A percentile compares a stretch with the other conserved stretches of the same genome.
phyloP scores from a whole-genome alignment of 129 eudicot genomes.

The Centrapalus pauciflorus region DNA sequence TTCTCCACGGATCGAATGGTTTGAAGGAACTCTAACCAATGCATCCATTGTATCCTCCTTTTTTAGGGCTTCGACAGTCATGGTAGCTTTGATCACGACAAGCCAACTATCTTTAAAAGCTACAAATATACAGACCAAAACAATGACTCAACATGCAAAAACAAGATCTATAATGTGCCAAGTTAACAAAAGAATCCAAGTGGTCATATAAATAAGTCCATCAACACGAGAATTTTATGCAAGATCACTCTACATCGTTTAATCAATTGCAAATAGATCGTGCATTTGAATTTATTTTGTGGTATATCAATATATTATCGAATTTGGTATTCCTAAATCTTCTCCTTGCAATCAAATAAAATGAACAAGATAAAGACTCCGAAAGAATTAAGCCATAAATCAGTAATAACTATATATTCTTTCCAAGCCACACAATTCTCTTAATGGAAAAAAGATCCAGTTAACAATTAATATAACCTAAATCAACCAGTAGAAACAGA shows the following conservation, averaged over 20 bases:
- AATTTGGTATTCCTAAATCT: conserved; percentile 1
- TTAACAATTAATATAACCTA: background rate
- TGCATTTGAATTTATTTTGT: background rate
- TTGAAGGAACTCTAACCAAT: conserved; percentile 40
- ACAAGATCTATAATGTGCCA: background rate
- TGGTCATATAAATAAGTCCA: conserved; percentile 1
- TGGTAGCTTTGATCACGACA: conserved; percentile 27
- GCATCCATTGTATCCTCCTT: conserved; percentile 28
- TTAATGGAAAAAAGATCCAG: background rate
- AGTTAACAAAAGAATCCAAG: background rate
- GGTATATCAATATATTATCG: conserved; percentile 1
- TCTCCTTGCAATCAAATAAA: background rate
- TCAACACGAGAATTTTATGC: background rate
- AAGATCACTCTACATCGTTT: background rate
- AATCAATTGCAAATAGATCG: background rate
- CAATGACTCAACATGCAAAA: background rate
- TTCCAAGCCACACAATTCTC: background rate
- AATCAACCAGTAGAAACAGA: background rate
- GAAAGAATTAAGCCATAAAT: background rate
- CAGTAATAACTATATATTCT: background rate
- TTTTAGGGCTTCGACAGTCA: conserved; percentile 41
- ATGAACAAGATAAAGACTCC: background rate
- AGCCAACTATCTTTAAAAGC: conserved; percentile 43
- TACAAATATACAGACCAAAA: conserved; percentile 19
- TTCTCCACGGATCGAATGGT: conserved; percentile 39